Evolutionary conservation across 2,329 filamentous ascomycete species (phyloP).

Genomic region (Exutisphaerella laricina): DNA sequence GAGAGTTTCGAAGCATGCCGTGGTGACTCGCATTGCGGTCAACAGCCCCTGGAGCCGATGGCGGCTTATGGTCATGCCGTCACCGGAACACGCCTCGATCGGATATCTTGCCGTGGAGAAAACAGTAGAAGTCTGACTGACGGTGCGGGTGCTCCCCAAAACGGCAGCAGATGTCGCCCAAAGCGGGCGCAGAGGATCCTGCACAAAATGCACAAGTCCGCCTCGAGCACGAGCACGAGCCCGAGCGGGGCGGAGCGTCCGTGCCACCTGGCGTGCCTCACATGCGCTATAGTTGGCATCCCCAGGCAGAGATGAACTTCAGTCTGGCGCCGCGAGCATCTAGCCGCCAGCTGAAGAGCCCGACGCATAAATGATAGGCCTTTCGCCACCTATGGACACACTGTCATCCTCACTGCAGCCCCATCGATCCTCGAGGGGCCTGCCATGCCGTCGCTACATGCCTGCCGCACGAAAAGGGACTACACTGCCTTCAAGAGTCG

Average conservation of each 20-base stretch:
- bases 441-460: not conserved
- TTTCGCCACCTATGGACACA: not conserved
- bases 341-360: not conserved
- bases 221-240: not conserved
- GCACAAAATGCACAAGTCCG: not conserved
- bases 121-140: not conserved
- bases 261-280: not conserved
- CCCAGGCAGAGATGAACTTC: not conserved
- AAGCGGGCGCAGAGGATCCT: not conserved
- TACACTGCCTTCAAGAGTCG: not conserved
- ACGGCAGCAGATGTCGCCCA: not conserved
- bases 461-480: not conserved
- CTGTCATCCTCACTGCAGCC: not conserved
- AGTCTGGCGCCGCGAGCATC: not conserved
- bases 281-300: not conserved
- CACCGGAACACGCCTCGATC: too few relatives aligned
- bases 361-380: not conserved
- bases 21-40: too few relatives aligned
- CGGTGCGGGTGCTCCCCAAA: not conserved
- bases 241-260: not conserved
- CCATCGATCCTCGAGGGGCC: not conserved
- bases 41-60: too few relatives aligned
- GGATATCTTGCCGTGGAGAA: too few relatives aligned
- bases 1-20: too few relatives aligned
- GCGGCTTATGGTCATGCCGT: too few relatives aligned